These are phyloP conservation scores for Periconia macrospinosa DNA, from an alignment of 2,329 filamentous ascomycete species.

Conservation along the genomic window DNA sequence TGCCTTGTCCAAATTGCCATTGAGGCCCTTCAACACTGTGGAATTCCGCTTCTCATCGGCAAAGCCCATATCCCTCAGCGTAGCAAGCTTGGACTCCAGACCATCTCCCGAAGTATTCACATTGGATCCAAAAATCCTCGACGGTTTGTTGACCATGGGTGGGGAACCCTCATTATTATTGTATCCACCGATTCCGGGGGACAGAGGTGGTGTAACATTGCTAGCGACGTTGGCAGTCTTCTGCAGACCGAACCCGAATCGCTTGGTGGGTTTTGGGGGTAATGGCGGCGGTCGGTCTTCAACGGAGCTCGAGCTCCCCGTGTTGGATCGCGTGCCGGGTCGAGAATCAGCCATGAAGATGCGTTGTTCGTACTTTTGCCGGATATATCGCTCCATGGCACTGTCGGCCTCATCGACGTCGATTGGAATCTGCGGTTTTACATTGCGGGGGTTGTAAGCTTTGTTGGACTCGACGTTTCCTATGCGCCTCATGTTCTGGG, in stretches of 20 bases:
- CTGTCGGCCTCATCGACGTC: slow-evolving; percentile 92
- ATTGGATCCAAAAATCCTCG: slow-evolving; percentile 67
- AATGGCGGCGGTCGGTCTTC: slow-evolving; percentile 60
- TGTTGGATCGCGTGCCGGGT: slow-evolving; percentile 54
- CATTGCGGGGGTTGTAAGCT: slow-evolving; percentile 83
- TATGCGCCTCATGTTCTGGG: slow-evolving; percentile 87
- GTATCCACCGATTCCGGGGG: slow-evolving; percentile 36
- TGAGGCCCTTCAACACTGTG: slow-evolving; percentile 77
- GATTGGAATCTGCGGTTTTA: slow-evolving; percentile 80
- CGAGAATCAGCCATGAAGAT: slow-evolving; percentile 48
- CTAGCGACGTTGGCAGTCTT: slow-evolving; percentile 72
- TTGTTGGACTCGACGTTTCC: slow-evolving; percentile 87
- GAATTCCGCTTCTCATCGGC: slow-evolving; percentile 78
- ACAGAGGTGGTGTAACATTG: slow-evolving; percentile 52
- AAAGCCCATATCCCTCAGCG: slow-evolving; percentile 90
- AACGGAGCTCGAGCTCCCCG: slow-evolving; percentile 57
- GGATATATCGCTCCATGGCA: slow-evolving; percentile 92
- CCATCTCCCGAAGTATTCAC: slow-evolving; percentile 60
- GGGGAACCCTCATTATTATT: slow-evolving; percentile 33
- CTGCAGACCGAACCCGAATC: slow-evolving; percentile 66
- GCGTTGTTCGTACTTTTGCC: slow-evolving; percentile 84
- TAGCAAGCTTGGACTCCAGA: slow-evolving; percentile 74
- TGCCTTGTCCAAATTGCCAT: slow-evolving; percentile 82
- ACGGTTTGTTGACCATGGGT: slow-evolving; percentile 63
- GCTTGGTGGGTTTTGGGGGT: slow-evolving; percentile 62